phyloP scores from a whole-genome alignment of 2,329 filamentous ascomycete genomes.

The Sphaerostilbella broomeana region DNA sequence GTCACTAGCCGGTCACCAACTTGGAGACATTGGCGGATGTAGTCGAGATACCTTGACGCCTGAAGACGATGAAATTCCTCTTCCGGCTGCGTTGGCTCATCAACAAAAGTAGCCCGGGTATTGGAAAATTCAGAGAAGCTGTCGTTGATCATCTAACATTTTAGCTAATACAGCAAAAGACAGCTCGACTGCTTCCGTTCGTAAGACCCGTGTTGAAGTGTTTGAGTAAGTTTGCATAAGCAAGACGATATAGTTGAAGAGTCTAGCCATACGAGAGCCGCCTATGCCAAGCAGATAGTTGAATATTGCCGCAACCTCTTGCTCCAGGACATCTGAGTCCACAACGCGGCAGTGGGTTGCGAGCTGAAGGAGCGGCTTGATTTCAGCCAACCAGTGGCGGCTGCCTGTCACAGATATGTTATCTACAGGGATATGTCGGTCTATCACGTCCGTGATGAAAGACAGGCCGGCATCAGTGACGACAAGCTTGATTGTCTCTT shows the following conservation, averaged over 20 bases:
- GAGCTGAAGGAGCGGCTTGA: slow-evolving; percentile 29
- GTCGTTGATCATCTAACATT: slow-evolving; percentile 28
- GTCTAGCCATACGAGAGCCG: slow-evolving; percentile 22
- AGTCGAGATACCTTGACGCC: slow-evolving; percentile 25
- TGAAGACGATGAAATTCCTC: slow-evolving; percentile 24
- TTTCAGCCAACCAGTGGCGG: slow-evolving; percentile 20
- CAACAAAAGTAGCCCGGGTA: slow-evolving; percentile 19
- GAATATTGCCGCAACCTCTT: slow-evolving; percentile 29
- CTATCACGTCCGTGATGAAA: slow-evolving; percentile 22
- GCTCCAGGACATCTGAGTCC: slow-evolving; percentile 33
- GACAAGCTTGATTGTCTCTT: slow-evolving; percentile 19
- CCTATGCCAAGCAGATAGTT: slow-evolving; percentile 31
- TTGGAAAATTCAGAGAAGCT: slow-evolving; percentile 12
- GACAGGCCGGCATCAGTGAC: slow-evolving; percentile 23
- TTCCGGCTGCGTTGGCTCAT: slow-evolving; percentile 9
- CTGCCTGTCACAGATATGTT: neutral
- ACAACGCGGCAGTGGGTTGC: slow-evolving; percentile 29
- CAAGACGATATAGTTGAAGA: slow-evolving; percentile 27
- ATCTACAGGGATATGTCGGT: slow-evolving; percentile 18
- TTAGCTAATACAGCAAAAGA: slow-evolving; percentile 27
- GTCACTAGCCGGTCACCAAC: slow-evolving; percentile 20
- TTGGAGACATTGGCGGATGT: slow-evolving; percentile 26
- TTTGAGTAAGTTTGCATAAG: slow-evolving; percentile 18
- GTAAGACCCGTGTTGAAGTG: slow-evolving; percentile 8
- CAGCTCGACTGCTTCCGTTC: slow-evolving; percentile 22